A percentile compares a stretch with the other conserved stretches of the same genome.
These are phyloP conservation scores for Xanthoconium purpureum DNA, from an alignment of 768 basidiomycete genomes.

Conservation along the genomic window DNA sequence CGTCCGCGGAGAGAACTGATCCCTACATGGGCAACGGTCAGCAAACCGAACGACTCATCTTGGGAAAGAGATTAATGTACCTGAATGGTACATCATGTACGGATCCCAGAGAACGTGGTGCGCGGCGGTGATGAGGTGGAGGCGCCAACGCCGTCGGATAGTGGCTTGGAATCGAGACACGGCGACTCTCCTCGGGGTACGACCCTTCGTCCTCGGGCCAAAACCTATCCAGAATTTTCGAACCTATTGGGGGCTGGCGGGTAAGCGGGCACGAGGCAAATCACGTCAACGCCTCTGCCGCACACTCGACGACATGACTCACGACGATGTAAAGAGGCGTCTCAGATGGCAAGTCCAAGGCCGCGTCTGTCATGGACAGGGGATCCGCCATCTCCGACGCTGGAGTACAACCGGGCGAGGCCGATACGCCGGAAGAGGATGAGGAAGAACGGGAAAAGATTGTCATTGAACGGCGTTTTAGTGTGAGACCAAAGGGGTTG, in stretches of 20 bases:
- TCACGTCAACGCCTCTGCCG: conserved; percentile 7
- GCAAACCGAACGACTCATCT: background rate
- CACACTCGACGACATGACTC: conserved; percentile 10
- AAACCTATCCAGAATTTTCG: conserved; percentile 29
- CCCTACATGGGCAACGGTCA: conserved; percentile 12
- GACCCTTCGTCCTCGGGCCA: conserved; percentile 31
- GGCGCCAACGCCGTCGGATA: conserved; percentile 25
- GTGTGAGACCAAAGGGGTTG: conserved; percentile 14
- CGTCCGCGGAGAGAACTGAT: conserved; percentile 17
- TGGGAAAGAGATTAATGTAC: conserved; percentile 6
- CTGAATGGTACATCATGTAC: conserved; percentile 10
- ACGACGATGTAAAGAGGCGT: conserved; percentile 8
- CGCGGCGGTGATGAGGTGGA: conserved; percentile 30
- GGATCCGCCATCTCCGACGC: conserved; percentile 23
- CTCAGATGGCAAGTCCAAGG: background rate
- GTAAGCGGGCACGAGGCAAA: background rate
- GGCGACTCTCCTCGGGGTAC: conserved; percentile 20
- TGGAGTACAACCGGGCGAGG: conserved; percentile 14
- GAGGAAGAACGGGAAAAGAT: conserved; percentile 22
- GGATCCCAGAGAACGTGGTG: conserved; percentile 13
- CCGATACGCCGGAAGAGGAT: conserved; percentile 12
- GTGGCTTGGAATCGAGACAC: background rate
- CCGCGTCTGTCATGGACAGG: conserved; percentile 7
- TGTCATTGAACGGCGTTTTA: conserved; percentile 28
- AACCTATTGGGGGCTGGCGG: conserved; percentile 25